phyloP scores from a whole-genome alignment of 2,329 filamentous ascomycete genomes.

The Nemania diffusa region DNA sequence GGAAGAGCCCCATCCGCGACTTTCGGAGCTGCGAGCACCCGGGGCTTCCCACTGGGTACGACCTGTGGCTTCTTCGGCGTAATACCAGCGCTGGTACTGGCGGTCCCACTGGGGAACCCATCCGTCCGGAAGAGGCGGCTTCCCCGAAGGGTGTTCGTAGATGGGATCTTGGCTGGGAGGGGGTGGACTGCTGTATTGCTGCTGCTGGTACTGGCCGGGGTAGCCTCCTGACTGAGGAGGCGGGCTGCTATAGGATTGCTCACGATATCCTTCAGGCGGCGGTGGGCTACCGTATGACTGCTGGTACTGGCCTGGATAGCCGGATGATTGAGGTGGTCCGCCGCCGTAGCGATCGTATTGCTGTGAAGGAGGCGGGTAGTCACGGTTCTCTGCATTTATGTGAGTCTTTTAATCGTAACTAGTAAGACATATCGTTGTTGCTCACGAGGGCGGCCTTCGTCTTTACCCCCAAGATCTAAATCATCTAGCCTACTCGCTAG shows the following conservation, averaged over 20 bases:
- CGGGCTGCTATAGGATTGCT: constrained; percentile 10
- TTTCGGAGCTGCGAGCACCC: constrained; percentile 32
- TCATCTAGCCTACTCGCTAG: constrained; percentile 48
- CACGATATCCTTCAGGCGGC: constrained; percentile 14
- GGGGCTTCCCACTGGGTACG: constrained; percentile 73
- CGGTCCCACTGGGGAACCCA: constrained; percentile 74
- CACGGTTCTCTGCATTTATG: constrained; percentile 35
- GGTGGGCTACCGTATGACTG: constrained; percentile 24
- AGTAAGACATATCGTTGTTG: background rate
- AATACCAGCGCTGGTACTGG: constrained; percentile 70
- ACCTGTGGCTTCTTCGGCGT: constrained; percentile 69
- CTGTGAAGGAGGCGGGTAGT: constrained; percentile 42
- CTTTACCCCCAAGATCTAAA: constrained; percentile 45
- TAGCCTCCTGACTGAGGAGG: constrained; percentile 28
- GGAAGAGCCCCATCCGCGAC: constrained; percentile 34
- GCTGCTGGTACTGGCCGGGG: constrained; percentile 37
- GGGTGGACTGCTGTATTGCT: constrained; percentile 32
- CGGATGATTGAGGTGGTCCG: constrained; percentile 23
- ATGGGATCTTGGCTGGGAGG: constrained; percentile 42
- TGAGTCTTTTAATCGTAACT: constrained; percentile 5
- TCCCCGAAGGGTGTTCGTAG: constrained; percentile 51
- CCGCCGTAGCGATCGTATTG: constrained; percentile 42
- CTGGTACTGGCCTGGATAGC: constrained; percentile 25
- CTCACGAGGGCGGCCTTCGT: constrained; percentile 40
- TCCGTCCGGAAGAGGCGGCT: constrained; percentile 66